Evolutionary conservation across 2,329 filamentous ascomycete species (phyloP).

Genomic region (Fusarium sp.): DNA sequence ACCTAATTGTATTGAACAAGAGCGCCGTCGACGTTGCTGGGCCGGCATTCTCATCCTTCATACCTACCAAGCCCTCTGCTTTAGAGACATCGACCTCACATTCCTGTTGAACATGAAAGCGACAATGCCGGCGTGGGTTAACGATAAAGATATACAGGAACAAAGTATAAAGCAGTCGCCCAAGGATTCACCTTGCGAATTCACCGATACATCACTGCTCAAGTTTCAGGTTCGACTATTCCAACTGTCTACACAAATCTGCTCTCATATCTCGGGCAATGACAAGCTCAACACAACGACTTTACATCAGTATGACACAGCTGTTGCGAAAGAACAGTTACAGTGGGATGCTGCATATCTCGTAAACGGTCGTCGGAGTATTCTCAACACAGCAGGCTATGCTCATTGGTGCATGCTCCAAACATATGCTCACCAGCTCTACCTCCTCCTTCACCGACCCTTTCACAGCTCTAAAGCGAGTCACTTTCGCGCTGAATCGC

Average conservation of each 20-base stretch:
- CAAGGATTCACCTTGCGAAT: not conserved
- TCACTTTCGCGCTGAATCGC: not conserved
- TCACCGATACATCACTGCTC: not conserved
- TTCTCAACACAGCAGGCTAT: not conserved
- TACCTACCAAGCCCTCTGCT: not conserved
- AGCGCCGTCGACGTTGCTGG: not conserved
- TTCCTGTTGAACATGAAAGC: constrained; percentile 17
- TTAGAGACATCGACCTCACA: constrained; percentile 2
- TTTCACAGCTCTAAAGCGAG: not conserved
- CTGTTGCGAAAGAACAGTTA: not conserved
- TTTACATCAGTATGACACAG: not conserved
- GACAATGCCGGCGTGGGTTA: not conserved
- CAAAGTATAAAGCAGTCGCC: not conserved
- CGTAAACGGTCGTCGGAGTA: not conserved
- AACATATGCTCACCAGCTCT: constrained; percentile 12
- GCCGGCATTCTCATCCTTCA: not conserved
- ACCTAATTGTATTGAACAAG: not conserved
- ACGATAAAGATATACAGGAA: not conserved
- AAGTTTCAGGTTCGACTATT: constrained; percentile 4
- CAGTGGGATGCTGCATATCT: constrained; percentile 7
- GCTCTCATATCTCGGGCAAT: not conserved
- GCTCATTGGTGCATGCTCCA: constrained; percentile 12
- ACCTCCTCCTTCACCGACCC: not conserved
- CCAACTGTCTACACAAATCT: not conserved
- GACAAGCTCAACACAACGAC: not conserved